A percentile compares a stretch with the other conserved stretches of the same genome.
Conservation (phyloP, 208 protist species). For the Trypanosoma theileri region DNA sequence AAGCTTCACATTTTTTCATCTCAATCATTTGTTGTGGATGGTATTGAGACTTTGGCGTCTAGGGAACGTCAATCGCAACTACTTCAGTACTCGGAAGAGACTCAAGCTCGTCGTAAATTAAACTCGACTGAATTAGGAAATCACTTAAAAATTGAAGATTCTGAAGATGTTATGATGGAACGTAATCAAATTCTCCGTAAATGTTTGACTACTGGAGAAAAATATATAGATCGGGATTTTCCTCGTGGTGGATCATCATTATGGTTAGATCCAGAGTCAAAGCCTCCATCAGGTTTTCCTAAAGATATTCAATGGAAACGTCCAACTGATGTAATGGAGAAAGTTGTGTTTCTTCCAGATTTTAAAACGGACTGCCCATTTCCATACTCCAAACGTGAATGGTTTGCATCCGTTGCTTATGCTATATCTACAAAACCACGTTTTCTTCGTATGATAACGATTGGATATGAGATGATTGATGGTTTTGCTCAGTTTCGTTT, state of each 20-base stretch:
- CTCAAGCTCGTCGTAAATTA: conserved; percentile 28
- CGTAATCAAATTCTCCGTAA: conserved; percentile 52
- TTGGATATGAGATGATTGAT: conserved; percentile 60
- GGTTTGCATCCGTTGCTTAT: conserved; percentile 77
- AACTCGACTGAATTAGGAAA: conserved; percentile 21
- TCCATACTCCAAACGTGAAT: conserved; percentile 56
- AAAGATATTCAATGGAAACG: conserved; percentile 61
- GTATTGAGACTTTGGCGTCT: conserved; percentile 23
- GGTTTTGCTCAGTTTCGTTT: conserved; percentile 88
- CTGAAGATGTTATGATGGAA: conserved; percentile 20
- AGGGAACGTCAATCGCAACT: conserved; percentile 43
- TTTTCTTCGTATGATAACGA: conserved; percentile 58
- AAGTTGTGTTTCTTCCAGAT: conserved; percentile 29
- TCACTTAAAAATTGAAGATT: conserved; percentile 13
- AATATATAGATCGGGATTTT: conserved; percentile 81
- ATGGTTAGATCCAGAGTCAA: conserved; percentile 64
- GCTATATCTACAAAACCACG: conserved; percentile 64
- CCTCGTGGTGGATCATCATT: conserved; percentile 75
- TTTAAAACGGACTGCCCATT: conserved; percentile 47
- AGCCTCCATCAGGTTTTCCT: conserved; percentile 45
- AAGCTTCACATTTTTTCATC: conserved; percentile 66
- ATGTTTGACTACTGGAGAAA: conserved; percentile 40
- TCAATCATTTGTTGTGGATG: conserved; percentile 47
- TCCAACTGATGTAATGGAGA: conserved; percentile 37
- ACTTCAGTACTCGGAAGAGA: conserved; percentile 46